A percentile compares a stretch with the other conserved stretches of the same genome.
Evolutionary conservation across 176 grass and related monocot genomes (phyloP).

Genomic region (Aegilops tauschii): DNA sequence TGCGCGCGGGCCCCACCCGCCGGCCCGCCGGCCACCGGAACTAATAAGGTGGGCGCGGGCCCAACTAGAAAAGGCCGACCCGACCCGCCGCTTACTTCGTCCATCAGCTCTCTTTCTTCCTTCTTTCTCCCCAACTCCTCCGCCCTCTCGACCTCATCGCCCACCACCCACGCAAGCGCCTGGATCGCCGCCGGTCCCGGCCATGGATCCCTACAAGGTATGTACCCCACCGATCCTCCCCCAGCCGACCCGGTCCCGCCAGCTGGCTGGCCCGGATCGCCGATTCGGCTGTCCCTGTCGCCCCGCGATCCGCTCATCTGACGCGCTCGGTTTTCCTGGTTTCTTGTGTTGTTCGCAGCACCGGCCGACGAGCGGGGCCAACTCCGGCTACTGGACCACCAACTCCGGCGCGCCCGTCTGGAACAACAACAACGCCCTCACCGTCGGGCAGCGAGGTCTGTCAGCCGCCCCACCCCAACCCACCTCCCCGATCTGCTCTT

Average conservation of each 20-base stretch:
- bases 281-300: not conserved
- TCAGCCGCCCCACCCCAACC: too few species aligned
- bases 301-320: not conserved
- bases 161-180: not conserved
- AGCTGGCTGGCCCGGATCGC: too few species aligned
- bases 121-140: conserved; percentile 8
- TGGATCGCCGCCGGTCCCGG: not conserved
- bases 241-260: not conserved
- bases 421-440: conserved; percentile 83
- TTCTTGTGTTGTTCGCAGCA: conserved; percentile 21
- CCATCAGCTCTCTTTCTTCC: not conserved
- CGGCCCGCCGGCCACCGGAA: not conserved
- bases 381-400: conserved; percentile 65
- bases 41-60: too few species aligned
- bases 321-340: not conserved
- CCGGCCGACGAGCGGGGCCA: conserved; percentile 58
- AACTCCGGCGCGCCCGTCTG: conserved; percentile 75
- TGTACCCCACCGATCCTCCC: too few species aligned
- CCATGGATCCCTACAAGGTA: conserved; percentile 91
- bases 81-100: not conserved
- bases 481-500: not conserved
- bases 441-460: conserved; percentile 66
- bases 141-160: conserved; percentile 16
- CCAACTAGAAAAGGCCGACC: not conserved
- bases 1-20: not conserved